phyloP scores from a whole-genome alignment of 495 filamentous ascomycete species.

The Daldinia grandis region DNA sequence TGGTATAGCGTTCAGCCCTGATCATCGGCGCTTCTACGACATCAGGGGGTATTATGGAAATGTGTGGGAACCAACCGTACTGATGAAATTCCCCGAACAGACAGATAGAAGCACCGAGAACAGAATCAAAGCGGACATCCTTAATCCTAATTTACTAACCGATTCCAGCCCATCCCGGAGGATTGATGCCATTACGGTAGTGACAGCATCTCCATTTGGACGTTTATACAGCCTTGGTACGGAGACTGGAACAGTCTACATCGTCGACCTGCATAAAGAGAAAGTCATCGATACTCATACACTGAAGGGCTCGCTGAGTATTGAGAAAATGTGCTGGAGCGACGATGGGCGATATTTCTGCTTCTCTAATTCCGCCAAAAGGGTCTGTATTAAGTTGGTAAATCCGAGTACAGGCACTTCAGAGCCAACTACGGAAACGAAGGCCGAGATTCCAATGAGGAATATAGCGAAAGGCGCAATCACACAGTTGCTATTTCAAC shows the following conservation, averaged over 20 bases:
- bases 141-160: neutral
- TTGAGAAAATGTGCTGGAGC: constrained; percentile 43
- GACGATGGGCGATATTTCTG: constrained; percentile 33
- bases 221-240: constrained; percentile 43
- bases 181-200: constrained; percentile 35
- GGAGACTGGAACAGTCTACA: constrained; percentile 25
- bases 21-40: constrained; percentile 44
- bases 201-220: constrained; percentile 30
- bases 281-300: constrained; percentile 28
- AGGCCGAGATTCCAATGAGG: constrained; percentile 2
- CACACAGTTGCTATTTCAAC: constrained; percentile 12
- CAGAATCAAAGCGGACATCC: neutral
- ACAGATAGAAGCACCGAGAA: neutral
- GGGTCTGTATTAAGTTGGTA: constrained; percentile 24
- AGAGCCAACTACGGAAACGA: neutral
- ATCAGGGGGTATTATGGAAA: constrained; percentile 42
- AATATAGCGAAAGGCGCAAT: constrained; percentile 7
- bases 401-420: neutral
- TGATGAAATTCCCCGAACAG: constrained; percentile 41
- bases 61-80: constrained; percentile 43
- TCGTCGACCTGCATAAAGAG: constrained; percentile 32
- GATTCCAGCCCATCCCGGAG: neutral
- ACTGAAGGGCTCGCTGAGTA: constrained; percentile 28
- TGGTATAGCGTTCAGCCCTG: constrained; percentile 42
- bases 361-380: constrained; percentile 39